phyloP scores from a whole-genome alignment of 441 rosid species.

The Pelargonium cotyledonis region DNA sequence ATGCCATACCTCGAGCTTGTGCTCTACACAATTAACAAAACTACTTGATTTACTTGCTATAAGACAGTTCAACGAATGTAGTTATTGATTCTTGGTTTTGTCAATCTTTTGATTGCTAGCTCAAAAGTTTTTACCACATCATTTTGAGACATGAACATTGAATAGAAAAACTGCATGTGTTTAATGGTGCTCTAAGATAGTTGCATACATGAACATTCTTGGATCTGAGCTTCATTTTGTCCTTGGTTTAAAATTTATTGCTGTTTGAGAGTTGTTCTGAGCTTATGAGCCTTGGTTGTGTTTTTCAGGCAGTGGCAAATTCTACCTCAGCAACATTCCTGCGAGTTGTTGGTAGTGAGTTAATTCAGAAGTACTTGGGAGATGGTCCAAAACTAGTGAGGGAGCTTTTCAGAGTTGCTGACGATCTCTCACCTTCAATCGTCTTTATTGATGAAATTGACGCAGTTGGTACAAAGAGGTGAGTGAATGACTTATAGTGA shows the following conservation, averaged over 20 bases:
- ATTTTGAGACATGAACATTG: not conserved
- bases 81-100: not conserved
- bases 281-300: not conserved
- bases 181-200: not conserved
- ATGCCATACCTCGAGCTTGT: too few relatives aligned
- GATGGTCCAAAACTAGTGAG: constrained; percentile 94
- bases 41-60: too few relatives aligned
- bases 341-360: constrained; percentile 92
- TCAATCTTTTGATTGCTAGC: not conserved
- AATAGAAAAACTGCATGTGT: too few relatives aligned
- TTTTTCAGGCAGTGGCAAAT: constrained; percentile 54
- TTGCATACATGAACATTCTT: not conserved
- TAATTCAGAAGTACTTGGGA: constrained; percentile 90
- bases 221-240: not conserved
- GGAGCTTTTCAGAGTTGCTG: constrained; percentile 94
- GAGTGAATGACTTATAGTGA: not conserved
- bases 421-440: constrained; percentile 86
- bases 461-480: constrained; percentile 85
- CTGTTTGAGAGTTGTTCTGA: not conserved
- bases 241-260: not conserved
- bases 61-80: not conserved
- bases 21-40: too few relatives aligned
- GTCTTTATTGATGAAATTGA: constrained; percentile 96
- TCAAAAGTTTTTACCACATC: not conserved
- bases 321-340: constrained; percentile 94